These are phyloP conservation scores for Ceratobasidium papillatum DNA, from an alignment of 1,284 basidiomycete genomes.

Conservation along the genomic window DNA sequence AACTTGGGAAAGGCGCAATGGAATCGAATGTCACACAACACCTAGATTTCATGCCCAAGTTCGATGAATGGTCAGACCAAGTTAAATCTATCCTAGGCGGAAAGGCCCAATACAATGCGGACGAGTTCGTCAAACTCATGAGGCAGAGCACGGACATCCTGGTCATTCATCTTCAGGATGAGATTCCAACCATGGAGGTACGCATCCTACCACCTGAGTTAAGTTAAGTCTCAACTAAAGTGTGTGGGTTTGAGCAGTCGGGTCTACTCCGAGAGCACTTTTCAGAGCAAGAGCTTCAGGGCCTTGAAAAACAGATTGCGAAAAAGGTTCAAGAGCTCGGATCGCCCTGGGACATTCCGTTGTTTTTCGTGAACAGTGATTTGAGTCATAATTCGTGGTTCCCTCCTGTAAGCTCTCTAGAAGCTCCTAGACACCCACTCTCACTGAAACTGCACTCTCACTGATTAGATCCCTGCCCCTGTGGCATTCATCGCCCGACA, in stretches of 20 bases:
- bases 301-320: background rate
- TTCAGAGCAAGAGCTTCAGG: slow-evolving; percentile 4
- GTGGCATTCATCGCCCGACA: slow-evolving; percentile 11
- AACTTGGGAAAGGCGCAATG: slow-evolving; percentile 37
- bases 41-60: slow-evolving; percentile 33
- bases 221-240: background rate
- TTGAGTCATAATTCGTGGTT: slow-evolving; percentile 21
- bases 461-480: background rate
- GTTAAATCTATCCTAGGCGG: background rate
- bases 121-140: slow-evolving; percentile 1
- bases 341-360: background rate
- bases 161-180: slow-evolving; percentile 7
- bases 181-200: slow-evolving; percentile 13
- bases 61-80: slow-evolving; percentile 11
- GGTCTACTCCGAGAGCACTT: background rate
- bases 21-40: slow-evolving; percentile 21
- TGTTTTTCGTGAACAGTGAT: slow-evolving; percentile 7
- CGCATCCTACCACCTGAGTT: background rate
- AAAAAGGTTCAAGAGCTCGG: slow-evolving; percentile 10
- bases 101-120: slow-evolving; percentile 5
- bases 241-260: background rate
- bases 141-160: slow-evolving; percentile 5
- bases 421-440: background rate
- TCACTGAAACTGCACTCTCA: background rate
- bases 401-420: background rate